Evolutionary conservation across 371 early-diverging fungal species (phyloP).

Genomic region (Mucor plumbeus): DNA sequence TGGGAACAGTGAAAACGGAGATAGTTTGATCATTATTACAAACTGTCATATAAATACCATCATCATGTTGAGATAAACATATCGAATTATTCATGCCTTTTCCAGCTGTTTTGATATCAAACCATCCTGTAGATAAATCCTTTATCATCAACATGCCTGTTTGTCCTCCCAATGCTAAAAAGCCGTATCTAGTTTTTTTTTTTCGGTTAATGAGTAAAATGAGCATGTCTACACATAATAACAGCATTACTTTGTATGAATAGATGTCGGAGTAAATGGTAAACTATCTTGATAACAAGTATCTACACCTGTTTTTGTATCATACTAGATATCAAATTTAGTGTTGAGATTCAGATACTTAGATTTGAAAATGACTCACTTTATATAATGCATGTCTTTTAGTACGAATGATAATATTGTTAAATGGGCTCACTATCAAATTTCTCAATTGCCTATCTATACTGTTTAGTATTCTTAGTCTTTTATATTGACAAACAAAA

Average conservation of each 20-base stretch:
- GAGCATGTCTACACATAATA: neutral
- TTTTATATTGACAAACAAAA: too few species aligned
- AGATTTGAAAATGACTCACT: neutral
- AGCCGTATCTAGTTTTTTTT: slow-evolving; percentile 48
- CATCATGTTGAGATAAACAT: slow-evolving; percentile 51
- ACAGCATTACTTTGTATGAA: slow-evolving; percentile 53
- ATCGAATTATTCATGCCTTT: slow-evolving; percentile 73
- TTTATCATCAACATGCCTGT: slow-evolving; percentile 78
- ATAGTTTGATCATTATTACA: slow-evolving; percentile 94
- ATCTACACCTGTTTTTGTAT: slow-evolving; percentile 4
- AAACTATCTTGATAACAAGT: slow-evolving; percentile 50
- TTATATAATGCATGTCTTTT: slow-evolving; percentile 10
- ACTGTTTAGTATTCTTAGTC: neutral
- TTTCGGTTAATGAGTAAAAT: neutral
- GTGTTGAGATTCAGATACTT: too few species aligned
- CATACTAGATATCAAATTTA: neutral
- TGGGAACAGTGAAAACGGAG: slow-evolving; percentile 77
- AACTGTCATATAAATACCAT: slow-evolving; percentile 53
- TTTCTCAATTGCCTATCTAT: slow-evolving; percentile 82
- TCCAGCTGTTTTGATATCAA: slow-evolving; percentile 67
- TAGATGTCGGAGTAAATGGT: slow-evolving; percentile 75
- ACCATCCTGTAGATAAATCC: slow-evolving; percentile 66
- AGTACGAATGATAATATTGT: slow-evolving; percentile 9
- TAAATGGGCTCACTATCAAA: slow-evolving; percentile 65
- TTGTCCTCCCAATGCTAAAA: slow-evolving; percentile 85